These are phyloP conservation scores for Chaetomidium leptoderma DNA, from an alignment of 495 filamentous ascomycete genomes.

Conservation along the genomic window DNA sequence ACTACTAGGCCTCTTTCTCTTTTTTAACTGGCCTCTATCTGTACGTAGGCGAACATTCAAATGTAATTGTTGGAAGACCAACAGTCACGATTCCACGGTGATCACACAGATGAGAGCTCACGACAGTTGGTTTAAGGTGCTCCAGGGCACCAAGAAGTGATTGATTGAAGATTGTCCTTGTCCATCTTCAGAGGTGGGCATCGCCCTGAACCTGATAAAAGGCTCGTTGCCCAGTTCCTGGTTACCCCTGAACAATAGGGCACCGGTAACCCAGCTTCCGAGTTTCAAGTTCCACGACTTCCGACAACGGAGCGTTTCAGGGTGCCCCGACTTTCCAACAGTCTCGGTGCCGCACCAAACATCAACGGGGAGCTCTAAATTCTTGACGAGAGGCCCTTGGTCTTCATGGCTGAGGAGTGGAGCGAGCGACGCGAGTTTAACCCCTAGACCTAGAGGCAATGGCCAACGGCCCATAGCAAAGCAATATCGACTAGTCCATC, in stretches of 20 bases:
- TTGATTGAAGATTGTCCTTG: constrained; percentile 1
- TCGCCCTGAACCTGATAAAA: not conserved
- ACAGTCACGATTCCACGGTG: not conserved
- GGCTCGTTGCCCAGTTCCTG: not conserved
- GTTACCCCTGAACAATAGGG: not conserved
- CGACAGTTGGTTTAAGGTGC: not conserved
- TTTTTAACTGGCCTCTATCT: constrained; percentile 1
- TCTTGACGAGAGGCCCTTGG: too few species aligned
- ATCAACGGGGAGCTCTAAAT: too few species aligned
- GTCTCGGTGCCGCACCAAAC: too few species aligned
- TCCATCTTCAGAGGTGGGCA: not conserved
- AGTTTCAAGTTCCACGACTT: too few species aligned
- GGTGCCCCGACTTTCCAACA: too few species aligned
- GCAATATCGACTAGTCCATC: not conserved
- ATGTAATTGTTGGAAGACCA: constrained; percentile 1
- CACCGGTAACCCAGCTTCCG: too few species aligned
- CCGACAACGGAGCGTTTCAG: too few species aligned
- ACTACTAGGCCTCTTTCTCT: constrained; percentile 1
- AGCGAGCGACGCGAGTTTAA: too few species aligned
- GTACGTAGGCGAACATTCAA: not conserved
- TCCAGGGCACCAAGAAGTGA: not conserved
- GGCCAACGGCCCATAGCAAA: constrained; percentile 2
- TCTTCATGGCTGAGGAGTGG: too few species aligned
- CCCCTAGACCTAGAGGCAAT: too few species aligned
- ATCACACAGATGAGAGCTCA: too few species aligned